phyloP scores from a whole-genome alignment of 805 yeast genomes.

The Candida hungchunana region DNA sequence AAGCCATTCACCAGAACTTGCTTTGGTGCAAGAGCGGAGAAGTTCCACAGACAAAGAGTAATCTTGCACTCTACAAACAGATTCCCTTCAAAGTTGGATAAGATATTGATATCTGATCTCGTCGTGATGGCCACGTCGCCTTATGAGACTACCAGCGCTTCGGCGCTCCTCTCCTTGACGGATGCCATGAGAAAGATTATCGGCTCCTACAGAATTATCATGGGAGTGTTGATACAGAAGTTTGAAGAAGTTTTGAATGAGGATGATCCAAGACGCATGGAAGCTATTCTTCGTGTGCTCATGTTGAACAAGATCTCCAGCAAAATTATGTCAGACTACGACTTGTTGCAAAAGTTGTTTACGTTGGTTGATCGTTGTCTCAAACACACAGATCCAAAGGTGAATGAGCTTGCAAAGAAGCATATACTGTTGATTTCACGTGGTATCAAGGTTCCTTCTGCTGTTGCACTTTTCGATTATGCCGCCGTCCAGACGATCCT shows the following conservation, averaged over 20 bases:
- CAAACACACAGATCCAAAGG: conserved; percentile 49
- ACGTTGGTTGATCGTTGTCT: conserved; percentile 51
- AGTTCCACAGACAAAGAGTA: conserved; percentile 72
- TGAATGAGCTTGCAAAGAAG: conserved; percentile 49
- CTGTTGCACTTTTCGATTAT: conserved; percentile 49
- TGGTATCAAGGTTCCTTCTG: conserved; percentile 45
- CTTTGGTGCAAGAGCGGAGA: conserved; percentile 67
- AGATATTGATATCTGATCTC: conserved; percentile 57
- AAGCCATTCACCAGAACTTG: conserved; percentile 76
- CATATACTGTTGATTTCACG: conserved; percentile 40
- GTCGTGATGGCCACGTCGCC: conserved; percentile 61
- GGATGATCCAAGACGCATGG: conserved; percentile 50
- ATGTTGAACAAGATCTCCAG: conserved; percentile 52
- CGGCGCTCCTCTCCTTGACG: conserved; percentile 65
- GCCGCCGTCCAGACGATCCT: conserved; percentile 38
- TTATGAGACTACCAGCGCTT: conserved; percentile 61
- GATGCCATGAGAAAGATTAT: conserved; percentile 67
- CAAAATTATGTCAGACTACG: conserved; percentile 54
- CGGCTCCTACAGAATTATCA: conserved; percentile 56
- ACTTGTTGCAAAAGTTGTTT: conserved; percentile 44
- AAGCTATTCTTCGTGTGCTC: conserved; percentile 61
- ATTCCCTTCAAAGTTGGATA: conserved; percentile 63
- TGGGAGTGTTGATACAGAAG: conserved; percentile 44
- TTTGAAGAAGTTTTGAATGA: conserved; percentile 45
- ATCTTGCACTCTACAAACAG: conserved; percentile 69